Conservation (phyloP, 2,329 filamentous ascomycete species). For the Fusarium brachygibbosum region DNA sequence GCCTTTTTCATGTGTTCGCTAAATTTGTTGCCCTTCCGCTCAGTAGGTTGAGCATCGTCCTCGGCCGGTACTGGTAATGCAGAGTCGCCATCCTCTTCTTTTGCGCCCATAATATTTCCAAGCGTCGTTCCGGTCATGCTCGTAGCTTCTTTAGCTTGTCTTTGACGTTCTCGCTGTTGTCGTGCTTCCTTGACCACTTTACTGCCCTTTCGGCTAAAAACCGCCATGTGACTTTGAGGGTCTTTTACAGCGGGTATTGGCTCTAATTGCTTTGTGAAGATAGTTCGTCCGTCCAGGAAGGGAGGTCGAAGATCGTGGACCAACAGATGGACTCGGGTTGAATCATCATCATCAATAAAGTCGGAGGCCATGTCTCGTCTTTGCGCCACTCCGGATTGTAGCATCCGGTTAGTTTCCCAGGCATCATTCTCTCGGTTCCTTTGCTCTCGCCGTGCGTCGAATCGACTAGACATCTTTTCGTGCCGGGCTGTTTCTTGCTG, state of each 20-base stretch:
- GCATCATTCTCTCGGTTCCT: constrained; percentile 96
- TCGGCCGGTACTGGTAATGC: constrained; percentile 82
- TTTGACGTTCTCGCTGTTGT: constrained; percentile 92
- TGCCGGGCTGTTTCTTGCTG: constrained; percentile 82
- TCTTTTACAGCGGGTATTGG: constrained; percentile 94
- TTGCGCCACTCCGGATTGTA: constrained; percentile 95
- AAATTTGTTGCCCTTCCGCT: constrained; percentile 76
- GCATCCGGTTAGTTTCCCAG: constrained; percentile 99
- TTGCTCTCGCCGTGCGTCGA: constrained; percentile 79
- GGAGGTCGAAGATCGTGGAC: constrained; percentile 95
- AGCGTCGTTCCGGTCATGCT: constrained; percentile 91
- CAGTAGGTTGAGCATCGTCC: constrained; percentile 71
- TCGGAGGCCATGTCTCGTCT: constrained; percentile 83
- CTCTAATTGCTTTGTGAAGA: constrained; percentile 97
- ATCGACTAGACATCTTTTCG: constrained; percentile 83
- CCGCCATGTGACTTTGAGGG: constrained; percentile 97
- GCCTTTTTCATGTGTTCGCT: constrained; percentile 89
- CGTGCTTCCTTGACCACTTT: constrained; percentile 91
- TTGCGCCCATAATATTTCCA: constrained; percentile 95
- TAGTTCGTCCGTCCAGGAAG: constrained; percentile 92
- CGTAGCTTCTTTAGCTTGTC: constrained; percentile 94
- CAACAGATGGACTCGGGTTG: constrained; percentile 87
- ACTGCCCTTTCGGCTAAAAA: constrained; percentile 96
- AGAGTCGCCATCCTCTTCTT: constrained; percentile 92
- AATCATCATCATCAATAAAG: constrained; percentile 88